Percentiles rank a stretch among this genome's conserved stretches.
Conservation (phyloP, 805 yeast species). For the Ogataea trehalophila region DNA sequence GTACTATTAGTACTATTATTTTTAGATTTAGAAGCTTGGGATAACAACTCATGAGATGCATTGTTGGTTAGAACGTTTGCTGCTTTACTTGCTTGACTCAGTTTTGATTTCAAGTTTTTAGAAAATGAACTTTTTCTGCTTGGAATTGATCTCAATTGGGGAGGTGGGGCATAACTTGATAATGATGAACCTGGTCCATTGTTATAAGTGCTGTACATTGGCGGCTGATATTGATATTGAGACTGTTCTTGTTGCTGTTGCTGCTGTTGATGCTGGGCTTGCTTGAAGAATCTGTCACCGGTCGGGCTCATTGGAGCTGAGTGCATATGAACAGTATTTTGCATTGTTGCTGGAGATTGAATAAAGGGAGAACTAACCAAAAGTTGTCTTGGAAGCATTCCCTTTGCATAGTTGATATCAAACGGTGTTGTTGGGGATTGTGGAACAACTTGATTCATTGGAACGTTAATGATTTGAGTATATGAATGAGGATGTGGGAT, state of each 20-base stretch:
- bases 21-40: not conserved
- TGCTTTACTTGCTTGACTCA: conserved; percentile 10
- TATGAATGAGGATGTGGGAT: not conserved
- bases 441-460: conserved; percentile 9
- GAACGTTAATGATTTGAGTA: conserved; percentile 14
- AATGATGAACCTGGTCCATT: not conserved
- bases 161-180: not conserved
- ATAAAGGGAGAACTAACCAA: conserved; percentile 57
- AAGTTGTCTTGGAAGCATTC: conserved; percentile 59
- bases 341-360: conserved; percentile 32
- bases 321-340: conserved; percentile 3
- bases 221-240: not conserved
- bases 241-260: not conserved
- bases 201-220: not conserved
- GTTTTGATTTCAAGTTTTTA: conserved; percentile 15
- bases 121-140: conserved; percentile 12
- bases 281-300: conserved; percentile 3
- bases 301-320: conserved; percentile 4
- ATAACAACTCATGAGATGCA: not conserved
- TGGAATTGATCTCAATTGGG: not conserved
- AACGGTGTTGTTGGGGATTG: conserved; percentile 48
- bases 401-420: conserved; percentile 54
- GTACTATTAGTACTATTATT: too few species aligned
- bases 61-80: conserved; percentile 3
- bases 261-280: too few species aligned